Percentiles rank a stretch among this genome's conserved stretches.
phyloP scores from a whole-genome alignment of 768 basidiomycete species.

The Mycena vitilis region DNA sequence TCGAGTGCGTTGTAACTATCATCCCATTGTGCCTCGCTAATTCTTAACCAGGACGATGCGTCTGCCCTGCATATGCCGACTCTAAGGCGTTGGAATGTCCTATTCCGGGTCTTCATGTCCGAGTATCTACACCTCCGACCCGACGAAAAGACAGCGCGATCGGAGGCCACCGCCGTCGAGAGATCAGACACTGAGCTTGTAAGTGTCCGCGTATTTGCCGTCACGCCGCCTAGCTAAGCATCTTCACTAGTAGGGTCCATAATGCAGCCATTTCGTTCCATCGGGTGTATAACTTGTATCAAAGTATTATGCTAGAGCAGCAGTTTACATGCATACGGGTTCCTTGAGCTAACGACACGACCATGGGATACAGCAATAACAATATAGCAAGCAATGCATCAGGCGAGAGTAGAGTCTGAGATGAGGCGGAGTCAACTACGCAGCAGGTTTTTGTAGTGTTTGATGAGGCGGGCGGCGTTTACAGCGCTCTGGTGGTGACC shows the following conservation, averaged over 20 bases:
- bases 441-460: constrained; percentile 40
- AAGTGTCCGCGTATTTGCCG: constrained; percentile 37
- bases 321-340: constrained; percentile 16
- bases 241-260: constrained; percentile 22
- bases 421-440: constrained; percentile 12
- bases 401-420: not conserved
- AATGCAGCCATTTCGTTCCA: not conserved
- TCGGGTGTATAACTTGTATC: constrained; percentile 25
- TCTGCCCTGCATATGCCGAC: constrained; percentile 86
- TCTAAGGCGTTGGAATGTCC: constrained; percentile 89
- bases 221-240: constrained; percentile 7
- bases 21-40: constrained; percentile 1
- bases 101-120: constrained; percentile 87
- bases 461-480: constrained; percentile 41
- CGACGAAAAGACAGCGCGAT: constrained; percentile 46
- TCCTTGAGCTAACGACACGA: constrained; percentile 16
- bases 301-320: constrained; percentile 29
- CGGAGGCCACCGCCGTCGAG: constrained; percentile 37
- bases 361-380: constrained; percentile 8
- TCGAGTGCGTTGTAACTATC: constrained; percentile 55
- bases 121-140: constrained; percentile 88
- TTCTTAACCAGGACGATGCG: constrained; percentile 80
- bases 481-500: constrained; percentile 34
- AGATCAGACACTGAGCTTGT: constrained; percentile 63
- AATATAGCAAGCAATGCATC: constrained; percentile 18